Percentiles rank a stretch among this genome's conserved stretches.
Evolutionary conservation across 192 early-diverging fungal species (phyloP).

Genomic region (Dispira parvispora): DNA sequence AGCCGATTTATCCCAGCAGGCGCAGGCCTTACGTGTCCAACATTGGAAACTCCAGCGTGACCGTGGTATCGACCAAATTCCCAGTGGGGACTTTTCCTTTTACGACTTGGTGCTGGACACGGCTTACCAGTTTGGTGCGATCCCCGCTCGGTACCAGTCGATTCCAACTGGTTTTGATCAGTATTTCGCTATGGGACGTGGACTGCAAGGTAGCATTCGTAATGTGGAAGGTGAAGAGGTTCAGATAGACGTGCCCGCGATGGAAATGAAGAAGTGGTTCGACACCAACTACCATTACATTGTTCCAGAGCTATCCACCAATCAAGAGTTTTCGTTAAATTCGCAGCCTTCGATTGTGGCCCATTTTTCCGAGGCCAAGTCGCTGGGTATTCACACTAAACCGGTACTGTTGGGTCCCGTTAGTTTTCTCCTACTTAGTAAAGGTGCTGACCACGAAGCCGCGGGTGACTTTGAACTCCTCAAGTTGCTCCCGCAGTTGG

Average conservation of each 20-base stretch:
- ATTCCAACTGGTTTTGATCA: conserved; percentile 51
- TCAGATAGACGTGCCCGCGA: conserved; percentile 69
- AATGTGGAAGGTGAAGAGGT: conserved; percentile 33
- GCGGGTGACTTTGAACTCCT: conserved; percentile 46
- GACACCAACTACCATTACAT: conserved; percentile 96
- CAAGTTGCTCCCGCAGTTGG: conserved; percentile 50
- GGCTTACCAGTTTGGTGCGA: conserved; percentile 38
- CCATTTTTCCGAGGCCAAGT: conserved; percentile 85
- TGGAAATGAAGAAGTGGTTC: conserved; percentile 99
- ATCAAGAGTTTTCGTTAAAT: conserved; percentile 54
- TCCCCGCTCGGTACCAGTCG: conserved; percentile 51
- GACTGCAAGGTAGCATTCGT: conserved; percentile 56
- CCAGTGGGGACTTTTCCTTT: conserved; percentile 88
- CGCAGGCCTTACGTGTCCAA: conserved; percentile 45
- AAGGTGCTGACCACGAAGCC: conserved; percentile 50
- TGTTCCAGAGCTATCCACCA: conserved; percentile 70
- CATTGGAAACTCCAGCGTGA: conserved; percentile 64
- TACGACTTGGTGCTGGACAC: conserved; percentile 84
- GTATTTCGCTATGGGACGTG: conserved; percentile 98
- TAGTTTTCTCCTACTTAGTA: conserved; percentile 72
- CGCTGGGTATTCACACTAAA: conserved; percentile 74
- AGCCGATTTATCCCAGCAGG: conserved; percentile 44
- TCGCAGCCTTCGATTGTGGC: conserved; percentile 50
- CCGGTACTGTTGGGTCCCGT: conserved; percentile 89
- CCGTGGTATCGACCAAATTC: conserved; percentile 66